phyloP scores from a whole-genome alignment of 2,329 filamentous ascomycete species.

The Xylaria multiplex region DNA sequence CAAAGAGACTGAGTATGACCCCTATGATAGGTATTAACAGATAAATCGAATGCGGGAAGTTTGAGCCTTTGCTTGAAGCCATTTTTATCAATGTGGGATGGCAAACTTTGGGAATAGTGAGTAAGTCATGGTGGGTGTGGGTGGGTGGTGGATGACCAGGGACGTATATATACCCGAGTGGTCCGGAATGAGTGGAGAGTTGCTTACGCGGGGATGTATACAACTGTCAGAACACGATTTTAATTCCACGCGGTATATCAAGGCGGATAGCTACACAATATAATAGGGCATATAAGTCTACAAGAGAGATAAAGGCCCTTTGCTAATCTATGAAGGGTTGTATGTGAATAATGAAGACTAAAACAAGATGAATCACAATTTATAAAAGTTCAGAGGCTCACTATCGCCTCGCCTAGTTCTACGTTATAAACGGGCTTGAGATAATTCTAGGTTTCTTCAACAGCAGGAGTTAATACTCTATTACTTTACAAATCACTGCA shows the following conservation, averaged over 20 bases:
- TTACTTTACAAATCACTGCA: background rate
- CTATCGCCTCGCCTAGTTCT: background rate
- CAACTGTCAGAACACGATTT: background rate
- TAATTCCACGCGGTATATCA: background rate
- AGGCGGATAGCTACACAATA: background rate
- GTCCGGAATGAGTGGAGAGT: background rate
- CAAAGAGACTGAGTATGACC: constrained; percentile 5
- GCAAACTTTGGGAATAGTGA: background rate
- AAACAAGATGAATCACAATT: background rate
- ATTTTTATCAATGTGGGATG: constrained; percentile 1
- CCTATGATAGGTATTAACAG: constrained; percentile 9
- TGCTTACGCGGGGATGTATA: background rate
- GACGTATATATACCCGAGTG: constrained; percentile 6
- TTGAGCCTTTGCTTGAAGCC: constrained; percentile 1
- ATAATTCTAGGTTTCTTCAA: background rate
- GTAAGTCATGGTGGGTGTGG: background rate
- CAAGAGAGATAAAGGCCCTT: background rate
- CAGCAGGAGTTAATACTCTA: background rate
- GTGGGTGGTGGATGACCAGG: background rate
- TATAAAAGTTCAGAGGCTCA: background rate
- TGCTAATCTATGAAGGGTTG: background rate
- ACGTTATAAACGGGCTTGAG: background rate
- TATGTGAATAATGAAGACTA: background rate
- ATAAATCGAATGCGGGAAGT: background rate
- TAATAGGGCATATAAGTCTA: background rate